Evolutionary conservation across 2,329 filamentous ascomycete species (phyloP), one percentile per base, ranked within the genome.

Genomic region (Ambrosiella beaveri): DNA sequence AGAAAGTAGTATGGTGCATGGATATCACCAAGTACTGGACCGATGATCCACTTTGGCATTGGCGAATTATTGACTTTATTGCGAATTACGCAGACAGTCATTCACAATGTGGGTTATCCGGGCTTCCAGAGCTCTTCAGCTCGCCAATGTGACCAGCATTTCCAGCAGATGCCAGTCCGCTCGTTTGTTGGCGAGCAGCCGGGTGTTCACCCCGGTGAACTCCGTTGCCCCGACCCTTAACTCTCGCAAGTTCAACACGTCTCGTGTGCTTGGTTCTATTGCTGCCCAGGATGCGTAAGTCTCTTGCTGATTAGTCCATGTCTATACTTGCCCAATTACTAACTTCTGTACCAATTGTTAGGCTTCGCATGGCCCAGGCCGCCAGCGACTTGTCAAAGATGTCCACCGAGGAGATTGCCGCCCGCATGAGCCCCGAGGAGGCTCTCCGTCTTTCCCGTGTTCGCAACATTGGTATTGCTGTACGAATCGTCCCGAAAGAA

Each of bases 401-500:
- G 62, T 79, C 77, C 3, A 71, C 75, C 64, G 78, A 81, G 63
- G 73, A 73, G 59, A 76, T 94, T 62, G 84, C 89, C 57, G 81
- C 86, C 64, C 90, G 89, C 67, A 84, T 96, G 70, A 81, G 83
- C 64, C 81, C 87, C 38, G 79, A 83, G 61, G 93, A 98, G 72
- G 82, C 81, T 59, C 77, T 82, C 62, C 81, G 91, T 62, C 72
- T 98, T 63, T 81, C 85, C 56, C 82, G 79, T 72, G 86, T 97
- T 60, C 82, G 93, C 63, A 98, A 98, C 70, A 98, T 98, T 71
- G 93, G 93, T 73, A 98, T 98, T 74, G 93, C 93, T 66, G 86
- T 89, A 81, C 60, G 79, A 71, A 61, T 59, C 15, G 51, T 57
- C 57, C 11, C n/a, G 38, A 50, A 8, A 39, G 38, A 12, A 38